Evolutionary conservation across 2,329 filamentous ascomycete genomes (phyloP), one percentile per base, ranked within the genome.

Genomic region (Colletotrichum liriopes): DNA sequence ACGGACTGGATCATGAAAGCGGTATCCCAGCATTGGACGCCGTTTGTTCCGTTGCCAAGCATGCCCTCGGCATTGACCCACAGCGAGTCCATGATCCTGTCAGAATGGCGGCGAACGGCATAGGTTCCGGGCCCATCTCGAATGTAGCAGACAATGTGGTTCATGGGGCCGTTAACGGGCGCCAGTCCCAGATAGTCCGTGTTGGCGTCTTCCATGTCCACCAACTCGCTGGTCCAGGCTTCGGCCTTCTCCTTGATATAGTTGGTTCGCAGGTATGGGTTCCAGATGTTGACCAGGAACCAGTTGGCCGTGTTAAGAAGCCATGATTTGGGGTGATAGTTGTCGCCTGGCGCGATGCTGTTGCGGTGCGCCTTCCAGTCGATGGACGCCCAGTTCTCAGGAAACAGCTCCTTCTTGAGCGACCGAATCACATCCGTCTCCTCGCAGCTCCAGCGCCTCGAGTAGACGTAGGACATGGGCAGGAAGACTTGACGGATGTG

Each of bases 1-100:
- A 94, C 90, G 0, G 94, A 92, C 81, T 98, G 95, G 43, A 98
- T 94, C 23, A 93, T 85, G 79, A 98, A 98, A 0, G 95, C 89
- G 0, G 96, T 99, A 79, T 99, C 96, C 96, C 96, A 99, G 75
- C 92, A 93, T 82, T 99, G 96, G 1, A 98, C 95, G n/a, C 96
- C 96, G 76, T 99, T 98, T 11, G 96, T 99, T 47, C 96, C 96
- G 77, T 98, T 98, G 82, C 93, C 93, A 59, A 98, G 87, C 94
- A 99, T 94, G 7, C 96, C 96, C 79, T 98, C 95, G 43, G 91
- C 82, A 74, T 97, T 98, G 61, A 99, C 87, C 95, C 96, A 99
- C 39, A 99, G 82, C 73, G 92, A 97, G 77, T 99, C 96, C 54
- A 94, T 88, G 16, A 98, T 82, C 4, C 94, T 90, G 77, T 98